A percentile compares a stretch with the other conserved stretches of the same genome.
Evolutionary conservation across 441 rosid genomes (phyloP).

Genomic region (Gossypium gossypioides): DNA sequence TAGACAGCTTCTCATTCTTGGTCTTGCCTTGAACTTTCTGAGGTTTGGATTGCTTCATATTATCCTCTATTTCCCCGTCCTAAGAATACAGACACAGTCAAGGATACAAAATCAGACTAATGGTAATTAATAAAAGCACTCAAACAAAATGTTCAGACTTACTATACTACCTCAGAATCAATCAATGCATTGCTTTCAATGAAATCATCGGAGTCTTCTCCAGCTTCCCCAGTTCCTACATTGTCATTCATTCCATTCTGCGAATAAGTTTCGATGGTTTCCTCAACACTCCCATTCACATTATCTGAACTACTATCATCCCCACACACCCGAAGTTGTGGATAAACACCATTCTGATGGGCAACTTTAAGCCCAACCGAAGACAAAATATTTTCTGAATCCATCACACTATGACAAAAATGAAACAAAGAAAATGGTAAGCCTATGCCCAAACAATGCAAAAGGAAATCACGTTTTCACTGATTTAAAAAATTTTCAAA

Average conservation of each 20-base stretch:
- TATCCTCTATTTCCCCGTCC: neutral
- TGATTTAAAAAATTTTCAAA: neutral
- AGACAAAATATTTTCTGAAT: slow-evolving; percentile 30
- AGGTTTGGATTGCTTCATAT: slow-evolving; percentile 25
- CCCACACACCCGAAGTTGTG: slow-evolving; percentile 11
- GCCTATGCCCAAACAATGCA: slow-evolving; percentile 1
- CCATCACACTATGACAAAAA: slow-evolving; percentile 46
- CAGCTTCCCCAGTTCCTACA: neutral
- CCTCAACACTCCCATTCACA: neutral
- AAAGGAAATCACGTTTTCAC: neutral
- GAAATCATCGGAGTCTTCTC: neutral
- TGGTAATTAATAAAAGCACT: neutral
- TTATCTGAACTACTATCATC: neutral
- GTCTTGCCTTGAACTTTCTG: slow-evolving; percentile 38
- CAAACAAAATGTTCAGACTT: neutral
- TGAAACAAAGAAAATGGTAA: slow-evolving; percentile 10
- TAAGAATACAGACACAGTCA: slow-evolving; percentile 23
- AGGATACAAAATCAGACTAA: neutral
- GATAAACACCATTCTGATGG: slow-evolving; percentile 42
- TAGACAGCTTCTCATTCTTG: slow-evolving; percentile 40
- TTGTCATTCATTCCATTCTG: neutral
- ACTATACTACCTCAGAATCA: neutral
- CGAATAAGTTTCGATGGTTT: neutral
- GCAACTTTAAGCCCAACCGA: slow-evolving; percentile 36
- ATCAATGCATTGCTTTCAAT: neutral